Percentiles rank a stretch among this genome's conserved stretches.
Evolutionary conservation across 2,329 filamentous ascomycete genomes (phyloP).

Genomic region (Orbilia blumenaviensis): DNA sequence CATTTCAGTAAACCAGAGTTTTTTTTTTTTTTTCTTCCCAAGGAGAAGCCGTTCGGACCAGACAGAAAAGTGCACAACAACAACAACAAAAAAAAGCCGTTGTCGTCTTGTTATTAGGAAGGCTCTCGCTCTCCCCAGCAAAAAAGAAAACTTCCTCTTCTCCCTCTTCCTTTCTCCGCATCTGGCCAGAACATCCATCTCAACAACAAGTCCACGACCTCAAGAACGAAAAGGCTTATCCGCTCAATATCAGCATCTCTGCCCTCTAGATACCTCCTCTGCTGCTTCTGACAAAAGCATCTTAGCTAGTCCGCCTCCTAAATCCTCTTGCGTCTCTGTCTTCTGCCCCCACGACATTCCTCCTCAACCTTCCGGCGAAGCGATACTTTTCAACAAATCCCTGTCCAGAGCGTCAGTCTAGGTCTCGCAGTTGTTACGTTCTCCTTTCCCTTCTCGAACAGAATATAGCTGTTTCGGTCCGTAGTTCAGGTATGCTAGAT

Average conservation of each 20-base stretch:
- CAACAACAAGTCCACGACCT: constrained; percentile 10
- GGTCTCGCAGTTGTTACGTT: constrained; percentile 42
- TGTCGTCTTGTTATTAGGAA: background rate
- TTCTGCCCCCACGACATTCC: constrained; percentile 34
- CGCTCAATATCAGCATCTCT: constrained; percentile 6
- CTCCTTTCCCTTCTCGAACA: constrained; percentile 41
- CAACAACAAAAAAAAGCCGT: constrained; percentile 26
- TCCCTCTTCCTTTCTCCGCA: constrained; percentile 40
- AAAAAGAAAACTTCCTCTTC: constrained; percentile 30
- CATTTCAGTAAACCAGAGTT: background rate
- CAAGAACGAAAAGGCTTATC: constrained; percentile 8
- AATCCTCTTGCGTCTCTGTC: constrained; percentile 18
- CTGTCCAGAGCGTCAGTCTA: constrained; percentile 36
- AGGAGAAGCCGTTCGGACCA: background rate
- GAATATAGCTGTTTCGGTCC: constrained; percentile 37
- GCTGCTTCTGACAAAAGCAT: constrained; percentile 10
- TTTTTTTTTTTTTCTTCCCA: background rate
- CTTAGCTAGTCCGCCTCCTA: constrained; percentile 23
- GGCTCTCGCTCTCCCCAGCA: background rate
- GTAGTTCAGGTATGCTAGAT: constrained; percentile 44
- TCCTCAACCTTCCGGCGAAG: constrained; percentile 51
- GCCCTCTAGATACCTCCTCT: background rate
- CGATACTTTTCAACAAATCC: constrained; percentile 44
- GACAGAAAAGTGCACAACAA: constrained; percentile 1
- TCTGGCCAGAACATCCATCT: constrained; percentile 38